phyloP scores from a whole-genome alignment of 805 yeast species.

The Metschnikowia borealis region DNA sequence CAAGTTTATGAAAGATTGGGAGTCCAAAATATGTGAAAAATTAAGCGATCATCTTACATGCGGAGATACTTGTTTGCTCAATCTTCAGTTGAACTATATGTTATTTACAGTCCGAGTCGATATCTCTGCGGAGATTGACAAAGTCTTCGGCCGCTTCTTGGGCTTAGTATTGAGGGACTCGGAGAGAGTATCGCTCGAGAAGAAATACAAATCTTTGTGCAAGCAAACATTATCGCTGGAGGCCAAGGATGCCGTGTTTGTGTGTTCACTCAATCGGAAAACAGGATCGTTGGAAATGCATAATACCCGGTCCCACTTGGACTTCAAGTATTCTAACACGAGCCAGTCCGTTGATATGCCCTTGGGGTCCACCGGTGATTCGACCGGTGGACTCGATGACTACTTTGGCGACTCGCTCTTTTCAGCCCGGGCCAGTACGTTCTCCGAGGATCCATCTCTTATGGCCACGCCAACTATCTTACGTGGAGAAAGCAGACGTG shows the following conservation, averaged over 20 bases:
- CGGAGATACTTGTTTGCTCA: constrained; percentile 27
- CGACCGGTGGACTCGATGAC: neutral
- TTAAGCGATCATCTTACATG: constrained; percentile 24
- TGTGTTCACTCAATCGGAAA: constrained; percentile 37
- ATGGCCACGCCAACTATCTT: constrained; percentile 5
- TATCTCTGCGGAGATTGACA: constrained; percentile 22
- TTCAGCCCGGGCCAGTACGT: neutral
- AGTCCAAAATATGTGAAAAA: constrained; percentile 23
- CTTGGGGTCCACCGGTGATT: neutral
- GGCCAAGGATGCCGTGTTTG: constrained; percentile 15
- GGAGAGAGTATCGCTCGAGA: constrained; percentile 3
- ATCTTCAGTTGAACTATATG: constrained; percentile 36
- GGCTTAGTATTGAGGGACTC: constrained; percentile 3
- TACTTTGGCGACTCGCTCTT: neutral
- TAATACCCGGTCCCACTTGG: constrained; percentile 28
- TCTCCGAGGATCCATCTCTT: constrained; percentile 6
- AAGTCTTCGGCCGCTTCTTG: constrained; percentile 4
- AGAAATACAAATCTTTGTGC: constrained; percentile 6
- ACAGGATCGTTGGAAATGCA: constrained; percentile 33
- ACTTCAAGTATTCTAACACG: constrained; percentile 15
- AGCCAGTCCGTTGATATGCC: neutral
- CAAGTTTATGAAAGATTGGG: constrained; percentile 30
- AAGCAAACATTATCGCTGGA: neutral
- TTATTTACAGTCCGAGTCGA: constrained; percentile 34
- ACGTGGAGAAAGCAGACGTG: constrained; percentile 2